Evolutionary conservation across 352 stramenopile genomes (phyloP), one percentile per base, ranked within the genome.

Genomic region (Phytophthora agathidicida): DNA sequence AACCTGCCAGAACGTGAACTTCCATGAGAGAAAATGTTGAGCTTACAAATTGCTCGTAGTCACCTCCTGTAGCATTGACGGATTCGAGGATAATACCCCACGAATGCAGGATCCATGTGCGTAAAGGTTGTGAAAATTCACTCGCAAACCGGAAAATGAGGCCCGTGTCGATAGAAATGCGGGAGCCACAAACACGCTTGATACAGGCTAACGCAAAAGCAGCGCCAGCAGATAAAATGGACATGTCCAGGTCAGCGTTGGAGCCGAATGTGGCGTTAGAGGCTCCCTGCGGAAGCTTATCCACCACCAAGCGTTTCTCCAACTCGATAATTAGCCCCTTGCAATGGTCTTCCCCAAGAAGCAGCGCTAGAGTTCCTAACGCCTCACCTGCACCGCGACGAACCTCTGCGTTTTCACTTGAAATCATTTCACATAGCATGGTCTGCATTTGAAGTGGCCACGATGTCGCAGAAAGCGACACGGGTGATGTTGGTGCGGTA

Each of bases 11-110:
- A 3, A 93, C 38, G 49, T 96, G 86, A 2, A 72, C 69, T 55
- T 96, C 79, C 20, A 96, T 81, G 2, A 96, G 73, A 30, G 75
- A 79, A 13, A 79, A 69, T 7, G 83, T 93, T 11, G 86, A 91
- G 45, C 60, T 83, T 26, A 93, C 70, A 54, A 89, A 96, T 26
- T 93, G 86, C 32, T 94, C 85, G 37, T 96, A 91, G 38, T 96
- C 83, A 0, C 79, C 81, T 41, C 83, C 84, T 11, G 79, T 86
- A 3, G 82, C 74, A 39, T 75, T 86, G 10, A 91, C 80, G 2
- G 81, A 93, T 57, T 94, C 83, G 23, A 96, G 70, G 26, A 96
- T 78, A 35, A 94, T 84, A 48, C 83, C 86, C 86, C 86, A 96
- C 14, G 84, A 77, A 61, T 94, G 80, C 38, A 96, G 54, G 39